A percentile compares a stretch with the other conserved stretches of the same genome.
Evolutionary conservation across 805 yeast genomes (phyloP).

Genomic region (Kodamaea neixiangensis): DNA sequence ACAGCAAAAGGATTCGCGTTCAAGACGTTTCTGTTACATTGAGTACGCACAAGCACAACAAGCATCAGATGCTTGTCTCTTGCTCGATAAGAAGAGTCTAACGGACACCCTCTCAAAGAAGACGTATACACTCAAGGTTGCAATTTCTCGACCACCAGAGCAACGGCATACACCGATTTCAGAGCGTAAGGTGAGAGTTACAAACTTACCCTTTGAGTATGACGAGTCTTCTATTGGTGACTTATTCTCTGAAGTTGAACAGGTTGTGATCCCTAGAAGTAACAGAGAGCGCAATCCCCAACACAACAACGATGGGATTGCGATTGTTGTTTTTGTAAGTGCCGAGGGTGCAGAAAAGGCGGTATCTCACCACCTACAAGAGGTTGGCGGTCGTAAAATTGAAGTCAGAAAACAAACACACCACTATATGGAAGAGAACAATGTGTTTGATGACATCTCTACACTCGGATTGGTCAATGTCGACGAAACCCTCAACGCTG

Average conservation of each 20-base stretch:
- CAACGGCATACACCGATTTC: conserved; percentile 48
- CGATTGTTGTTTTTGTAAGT: conserved; percentile 54
- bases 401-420: conserved; percentile 35
- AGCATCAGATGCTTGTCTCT: conserved; percentile 46
- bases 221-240: conserved; percentile 38
- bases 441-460: conserved; percentile 20
- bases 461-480: conserved; percentile 26
- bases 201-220: conserved; percentile 51
- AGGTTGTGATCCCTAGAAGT: conserved; percentile 46
- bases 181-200: conserved; percentile 58
- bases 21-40: conserved; percentile 73
- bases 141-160: conserved; percentile 60
- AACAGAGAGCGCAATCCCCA: conserved; percentile 30
- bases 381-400: conserved; percentile 49
- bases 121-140: conserved; percentile 49
- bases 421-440: conserved; percentile 10
- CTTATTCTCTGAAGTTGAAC: conserved; percentile 51
- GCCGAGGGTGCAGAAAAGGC: conserved; percentile 51
- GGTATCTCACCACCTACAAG: conserved; percentile 38
- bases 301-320: conserved; percentile 60
- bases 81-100: conserved; percentile 40
- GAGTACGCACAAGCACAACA: conserved; percentile 49
- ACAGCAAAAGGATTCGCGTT: conserved; percentile 51
- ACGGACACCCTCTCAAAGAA: conserved; percentile 27
- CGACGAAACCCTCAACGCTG: conserved; percentile 36